Evolutionary conservation across 1,284 basidiomycete genomes (phyloP), one percentile per base, ranked within the genome.

Genomic region (Cryptococcus hybrid): DNA sequence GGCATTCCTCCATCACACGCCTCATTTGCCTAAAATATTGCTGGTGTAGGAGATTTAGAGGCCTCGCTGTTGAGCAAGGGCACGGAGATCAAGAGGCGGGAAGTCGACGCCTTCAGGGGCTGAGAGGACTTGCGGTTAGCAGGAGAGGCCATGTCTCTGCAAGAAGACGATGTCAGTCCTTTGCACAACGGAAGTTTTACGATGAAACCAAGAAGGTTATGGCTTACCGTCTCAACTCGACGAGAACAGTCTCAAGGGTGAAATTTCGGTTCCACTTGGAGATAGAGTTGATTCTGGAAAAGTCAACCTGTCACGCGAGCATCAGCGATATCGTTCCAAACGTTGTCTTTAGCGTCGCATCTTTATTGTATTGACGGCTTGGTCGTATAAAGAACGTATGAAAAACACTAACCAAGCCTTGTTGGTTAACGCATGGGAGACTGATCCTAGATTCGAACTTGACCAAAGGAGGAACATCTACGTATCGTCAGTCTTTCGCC

Each of bases 71-170:
- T 66, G 69, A 43, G 75, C 74, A 37, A 76, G 57, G 3, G 62
- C 58, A n/a, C 65, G 57, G 15, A 78, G 59, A 55, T 78, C 74
- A 30, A 73, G 46, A 8, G 74, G 72, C 1, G 77, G 74, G 66
- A 74, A 78, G 56, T 78, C 76, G 64, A 84, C 85, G 58, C 92
- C 92, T 78, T 99, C 95, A 24, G 88, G 84, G 95, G 95, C 79
- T 99, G 95, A 37, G 92, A 89, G 47, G 95, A 84, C 81, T 98
- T 99, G 69, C 93, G 84, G 78, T 98, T 98, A 58, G 84, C 84
- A 64, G 89, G 86, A 47, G 88, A 85, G 1, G 88, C 92, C 95
- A 99, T 98, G 76, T 96, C 93, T 79, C 93, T 97, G 68, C 43
- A 34, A 38, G 8, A 38, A 13, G 37, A 13, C 6, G 13, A 24